These are phyloP conservation scores for Oryza officinalis DNA, from an alignment of 176 grass and related monocot genomes.

Conservation along the genomic window DNA sequence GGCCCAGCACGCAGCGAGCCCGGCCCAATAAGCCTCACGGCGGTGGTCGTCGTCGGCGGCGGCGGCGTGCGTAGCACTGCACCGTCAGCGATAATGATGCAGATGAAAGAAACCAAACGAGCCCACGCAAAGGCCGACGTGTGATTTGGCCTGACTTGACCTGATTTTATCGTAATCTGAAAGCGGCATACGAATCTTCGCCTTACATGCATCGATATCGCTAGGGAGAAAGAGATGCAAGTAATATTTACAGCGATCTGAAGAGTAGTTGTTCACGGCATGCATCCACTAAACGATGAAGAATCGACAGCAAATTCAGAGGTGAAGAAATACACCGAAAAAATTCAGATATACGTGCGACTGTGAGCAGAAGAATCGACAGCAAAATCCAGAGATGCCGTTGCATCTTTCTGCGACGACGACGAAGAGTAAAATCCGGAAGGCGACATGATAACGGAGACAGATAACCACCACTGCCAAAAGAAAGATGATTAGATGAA, in stretches of 20 bases:
- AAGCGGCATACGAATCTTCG: conserved; percentile 15
- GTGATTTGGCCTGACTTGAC: background rate
- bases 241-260: background rate
- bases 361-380: background rate
- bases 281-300: background rate
- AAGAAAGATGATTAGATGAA: no score
- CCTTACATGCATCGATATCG: background rate
- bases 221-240: background rate
- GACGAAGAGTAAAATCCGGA: no score
- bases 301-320: background rate
- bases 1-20: background rate
- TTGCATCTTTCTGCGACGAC: no score
- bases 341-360: background rate
- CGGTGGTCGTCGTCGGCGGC: background rate
- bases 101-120: background rate
- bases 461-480: no score
- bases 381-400: background rate
- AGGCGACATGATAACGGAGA: no score
- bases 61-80: background rate
- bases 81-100: background rate
- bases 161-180: background rate
- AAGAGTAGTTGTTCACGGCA: background rate
- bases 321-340: no score
- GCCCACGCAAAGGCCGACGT: background rate
- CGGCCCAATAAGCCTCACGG: background rate